Conservation (phyloP, 148 eudicot genomes). For the Vaccinium darrowii region DNA sequence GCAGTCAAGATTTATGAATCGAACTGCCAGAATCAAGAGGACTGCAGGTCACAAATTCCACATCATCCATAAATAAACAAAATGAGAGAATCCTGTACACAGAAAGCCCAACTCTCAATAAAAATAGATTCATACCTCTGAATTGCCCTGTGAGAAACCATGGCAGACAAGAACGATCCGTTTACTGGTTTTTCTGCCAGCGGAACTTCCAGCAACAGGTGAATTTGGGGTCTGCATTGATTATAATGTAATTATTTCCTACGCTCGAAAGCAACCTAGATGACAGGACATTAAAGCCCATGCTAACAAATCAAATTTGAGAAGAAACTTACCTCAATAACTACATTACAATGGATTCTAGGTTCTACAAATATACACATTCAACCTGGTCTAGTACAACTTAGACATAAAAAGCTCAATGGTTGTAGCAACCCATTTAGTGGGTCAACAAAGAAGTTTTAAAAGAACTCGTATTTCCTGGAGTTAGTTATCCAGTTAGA, state of each 20-base stretch:
- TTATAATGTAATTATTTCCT: slow-evolving; percentile 22
- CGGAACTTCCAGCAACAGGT: slow-evolving; percentile 79
- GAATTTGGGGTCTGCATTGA: slow-evolving; percentile 87
- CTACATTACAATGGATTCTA: not conserved
- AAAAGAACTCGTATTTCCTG: not conserved
- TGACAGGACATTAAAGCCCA: slow-evolving; percentile 4
- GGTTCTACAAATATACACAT: not conserved
- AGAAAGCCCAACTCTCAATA: not conserved
- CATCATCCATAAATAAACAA: not conserved
- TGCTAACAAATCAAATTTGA: not conserved
- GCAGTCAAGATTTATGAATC: not conserved
- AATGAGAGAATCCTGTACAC: not conserved
- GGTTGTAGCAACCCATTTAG: not conserved
- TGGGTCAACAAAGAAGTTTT: not conserved
- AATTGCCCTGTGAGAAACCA: slow-evolving; percentile 47
- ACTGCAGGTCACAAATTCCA: not conserved
- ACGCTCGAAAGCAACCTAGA: slow-evolving; percentile 15
- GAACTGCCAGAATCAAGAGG: slow-evolving; percentile 4
- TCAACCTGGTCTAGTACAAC: not conserved
- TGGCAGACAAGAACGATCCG: slow-evolving; percentile 74
- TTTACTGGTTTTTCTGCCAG: slow-evolving; percentile 63
- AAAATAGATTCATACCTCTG: slow-evolving; percentile 38
- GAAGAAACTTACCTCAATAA: not conserved
- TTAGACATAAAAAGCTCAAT: not conserved
- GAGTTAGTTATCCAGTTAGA: not conserved